Percentiles rank a stretch among this genome's conserved stretches.
Evolutionary conservation across 2,329 filamentous ascomycete species (phyloP).

Genomic region (Colletotrichum agaves): DNA sequence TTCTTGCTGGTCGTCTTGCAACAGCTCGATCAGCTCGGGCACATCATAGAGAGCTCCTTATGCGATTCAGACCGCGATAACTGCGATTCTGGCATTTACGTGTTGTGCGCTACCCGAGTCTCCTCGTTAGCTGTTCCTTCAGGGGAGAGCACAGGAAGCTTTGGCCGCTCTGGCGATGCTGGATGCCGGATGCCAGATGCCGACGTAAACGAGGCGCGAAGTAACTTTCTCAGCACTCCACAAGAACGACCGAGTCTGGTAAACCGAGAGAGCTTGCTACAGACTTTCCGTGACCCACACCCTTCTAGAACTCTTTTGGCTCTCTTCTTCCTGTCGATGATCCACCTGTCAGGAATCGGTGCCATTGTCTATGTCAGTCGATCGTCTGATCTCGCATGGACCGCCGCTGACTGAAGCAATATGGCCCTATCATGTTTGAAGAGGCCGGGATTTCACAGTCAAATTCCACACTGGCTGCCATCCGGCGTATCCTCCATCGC

Average conservation of each 20-base stretch:
- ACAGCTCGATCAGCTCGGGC: slow-evolving; percentile 52
- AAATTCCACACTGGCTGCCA: too few relatives aligned
- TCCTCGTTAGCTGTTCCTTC: slow-evolving; percentile 63
- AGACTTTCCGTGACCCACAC: slow-evolving; percentile 52
- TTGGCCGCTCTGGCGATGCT: slow-evolving; percentile 39
- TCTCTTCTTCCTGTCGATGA: slow-evolving; percentile 67
- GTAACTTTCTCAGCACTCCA: too few relatives aligned
- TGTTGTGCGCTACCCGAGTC: slow-evolving; percentile 59
- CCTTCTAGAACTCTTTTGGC: slow-evolving; percentile 62
- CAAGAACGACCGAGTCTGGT: slow-evolving; percentile 45
- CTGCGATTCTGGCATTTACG: slow-evolving; percentile 50
- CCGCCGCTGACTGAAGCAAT: too few relatives aligned
- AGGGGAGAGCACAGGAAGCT: slow-evolving; percentile 58
- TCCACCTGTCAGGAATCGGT: slow-evolving; percentile 71
- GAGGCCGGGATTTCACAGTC: too few relatives aligned
- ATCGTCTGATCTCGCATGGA: too few relatives aligned
- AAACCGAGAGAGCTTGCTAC: slow-evolving; percentile 43
- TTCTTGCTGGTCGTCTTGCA: slow-evolving; percentile 42
- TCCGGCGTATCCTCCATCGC: too few relatives aligned
- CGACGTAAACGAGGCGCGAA: too few relatives aligned
- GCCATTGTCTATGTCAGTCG: slow-evolving; percentile 43
- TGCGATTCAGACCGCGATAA: slow-evolving; percentile 54
- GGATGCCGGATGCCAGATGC: too few relatives aligned
- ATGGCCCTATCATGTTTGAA: too few relatives aligned
- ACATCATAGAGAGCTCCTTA: slow-evolving; percentile 63